These are phyloP conservation scores for Aspergillus proliferans DNA, from an alignment of 2,329 filamentous ascomycete species.

Conservation along the genomic window DNA sequence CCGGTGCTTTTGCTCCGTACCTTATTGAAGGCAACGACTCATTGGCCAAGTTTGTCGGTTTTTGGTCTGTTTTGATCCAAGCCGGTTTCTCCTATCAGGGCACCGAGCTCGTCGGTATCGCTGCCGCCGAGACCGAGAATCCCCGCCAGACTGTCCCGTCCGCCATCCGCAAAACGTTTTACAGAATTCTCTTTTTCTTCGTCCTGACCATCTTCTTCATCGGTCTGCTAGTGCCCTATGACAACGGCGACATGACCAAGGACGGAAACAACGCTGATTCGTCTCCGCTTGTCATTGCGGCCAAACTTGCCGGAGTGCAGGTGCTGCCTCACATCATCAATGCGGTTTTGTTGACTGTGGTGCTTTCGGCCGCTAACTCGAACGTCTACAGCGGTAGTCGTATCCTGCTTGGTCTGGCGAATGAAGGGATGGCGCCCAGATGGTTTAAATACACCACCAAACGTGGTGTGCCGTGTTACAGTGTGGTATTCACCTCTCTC, in stretches of 20 bases:
- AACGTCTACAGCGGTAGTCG: slow-evolving; percentile 50
- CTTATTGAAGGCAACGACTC: slow-evolving; percentile 51
- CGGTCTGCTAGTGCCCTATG: slow-evolving; percentile 61
- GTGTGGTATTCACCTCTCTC: slow-evolving; percentile 39
- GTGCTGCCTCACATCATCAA: slow-evolving; percentile 38
- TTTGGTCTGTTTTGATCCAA: slow-evolving; percentile 47
- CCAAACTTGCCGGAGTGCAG: slow-evolving; percentile 31
- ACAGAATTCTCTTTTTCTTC: slow-evolving; percentile 61
- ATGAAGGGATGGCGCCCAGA: slow-evolving; percentile 40
- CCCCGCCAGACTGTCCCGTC: slow-evolving; percentile 65
- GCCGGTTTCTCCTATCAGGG: slow-evolving; percentile 46
- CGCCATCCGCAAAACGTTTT: slow-evolving; percentile 69
- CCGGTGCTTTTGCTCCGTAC: slow-evolving; percentile 62
- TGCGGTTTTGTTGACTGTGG: slow-evolving; percentile 37
- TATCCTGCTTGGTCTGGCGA: slow-evolving; percentile 61
- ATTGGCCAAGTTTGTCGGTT: slow-evolving; percentile 59
- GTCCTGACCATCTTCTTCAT: slow-evolving; percentile 54
- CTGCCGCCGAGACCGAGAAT: slow-evolving; percentile 69
- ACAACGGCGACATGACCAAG: slow-evolving; percentile 50
- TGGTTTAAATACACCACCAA: slow-evolving; percentile 38
- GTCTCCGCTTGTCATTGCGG: slow-evolving; percentile 41
- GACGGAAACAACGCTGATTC: slow-evolving; percentile 32
- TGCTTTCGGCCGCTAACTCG: slow-evolving; percentile 39
- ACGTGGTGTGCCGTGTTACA: slow-evolving; percentile 40
- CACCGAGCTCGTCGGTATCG: slow-evolving; percentile 69